Percentiles rank a stretch among this genome's conserved stretches.
These are phyloP conservation scores for Pilobolus umbonatus DNA, from an alignment of 192 early-diverging fungal species.

Conservation along the genomic window DNA sequence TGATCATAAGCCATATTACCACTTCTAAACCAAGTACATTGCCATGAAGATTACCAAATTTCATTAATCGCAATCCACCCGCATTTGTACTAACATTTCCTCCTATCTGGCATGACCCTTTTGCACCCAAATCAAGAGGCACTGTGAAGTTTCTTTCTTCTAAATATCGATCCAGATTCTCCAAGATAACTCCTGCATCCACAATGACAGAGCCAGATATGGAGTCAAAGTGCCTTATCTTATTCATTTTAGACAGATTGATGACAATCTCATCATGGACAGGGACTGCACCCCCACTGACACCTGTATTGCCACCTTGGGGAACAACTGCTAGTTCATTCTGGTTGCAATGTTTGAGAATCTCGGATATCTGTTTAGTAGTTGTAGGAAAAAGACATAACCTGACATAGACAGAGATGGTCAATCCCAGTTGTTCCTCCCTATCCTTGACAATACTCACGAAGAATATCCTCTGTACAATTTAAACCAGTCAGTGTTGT, in stretches of 20 bases:
- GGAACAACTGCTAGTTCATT: conserved; percentile 86
- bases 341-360: conserved; percentile 82
- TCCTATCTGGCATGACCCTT: conserved; percentile 90
- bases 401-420: conserved; percentile 2
- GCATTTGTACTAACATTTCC: conserved; percentile 99
- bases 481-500: conserved; percentile 87
- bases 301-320: conserved; percentile 96
- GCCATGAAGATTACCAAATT: conserved; percentile 93
- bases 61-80: conserved; percentile 84
- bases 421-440: neutral
- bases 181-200: conserved; percentile 89
- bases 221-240: conserved; percentile 61
- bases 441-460: neutral
- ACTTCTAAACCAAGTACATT: conserved; percentile 91
- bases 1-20: conserved; percentile 32
- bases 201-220: conserved; percentile 75
- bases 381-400: conserved; percentile 83
- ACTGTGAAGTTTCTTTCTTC: conserved; percentile 77
- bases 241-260: conserved; percentile 72
- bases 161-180: conserved; percentile 79
- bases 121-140: conserved; percentile 87
- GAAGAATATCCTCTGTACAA: conserved; percentile 81
- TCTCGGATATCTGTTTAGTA: conserved; percentile 72
- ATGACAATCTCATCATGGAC: conserved; percentile 95
- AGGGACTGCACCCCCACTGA: conserved; percentile 89